These are phyloP conservation scores for Musa acuminata DNA, from an alignment of 176 grass and related monocot genomes.

Conservation along the genomic window DNA sequence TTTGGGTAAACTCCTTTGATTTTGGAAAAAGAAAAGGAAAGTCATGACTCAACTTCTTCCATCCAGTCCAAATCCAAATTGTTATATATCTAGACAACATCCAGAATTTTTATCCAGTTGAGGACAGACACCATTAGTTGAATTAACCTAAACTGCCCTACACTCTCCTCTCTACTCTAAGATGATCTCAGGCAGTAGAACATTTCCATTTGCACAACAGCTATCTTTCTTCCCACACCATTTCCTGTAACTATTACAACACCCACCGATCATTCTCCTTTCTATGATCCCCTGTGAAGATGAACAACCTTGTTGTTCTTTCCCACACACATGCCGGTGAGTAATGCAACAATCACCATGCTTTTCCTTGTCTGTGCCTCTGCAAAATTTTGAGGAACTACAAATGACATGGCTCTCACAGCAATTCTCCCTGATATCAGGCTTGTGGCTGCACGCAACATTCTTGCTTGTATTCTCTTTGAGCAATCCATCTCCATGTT, in stretches of 20 bases:
- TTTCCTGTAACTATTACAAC: slow-evolving; percentile 53
- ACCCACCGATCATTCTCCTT: slow-evolving; percentile 26
- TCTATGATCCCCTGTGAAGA: slow-evolving; percentile 20
- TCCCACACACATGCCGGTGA: slow-evolving; percentile 13
- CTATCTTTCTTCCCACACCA: slow-evolving; percentile 31
- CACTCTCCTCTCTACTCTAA: slow-evolving; percentile 34
- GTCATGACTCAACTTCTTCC: no score
- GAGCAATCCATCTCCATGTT: slow-evolving; percentile 15
- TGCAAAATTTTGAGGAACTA: not conserved
- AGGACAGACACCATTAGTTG: no score
- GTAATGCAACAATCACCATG: slow-evolving; percentile 17
- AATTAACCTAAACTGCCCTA: no score
- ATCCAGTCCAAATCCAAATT: no score
- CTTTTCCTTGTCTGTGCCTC: slow-evolving; percentile 6
- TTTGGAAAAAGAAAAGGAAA: no score
- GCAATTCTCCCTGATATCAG: slow-evolving; percentile 1
- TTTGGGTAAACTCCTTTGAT: no score
- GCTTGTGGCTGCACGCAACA: slow-evolving; percentile 10
- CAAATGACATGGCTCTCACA: not conserved
- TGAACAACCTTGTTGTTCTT: slow-evolving; percentile 33
- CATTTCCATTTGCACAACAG: slow-evolving; percentile 45
- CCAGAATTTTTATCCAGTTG: no score
- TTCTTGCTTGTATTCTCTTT: slow-evolving; percentile 11
- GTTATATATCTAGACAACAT: no score
- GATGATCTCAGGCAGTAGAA: slow-evolving; percentile 70